Conservation (phyloP, 2,329 filamentous ascomycete species). For the Neodidymelliopsis sp. region DNA sequence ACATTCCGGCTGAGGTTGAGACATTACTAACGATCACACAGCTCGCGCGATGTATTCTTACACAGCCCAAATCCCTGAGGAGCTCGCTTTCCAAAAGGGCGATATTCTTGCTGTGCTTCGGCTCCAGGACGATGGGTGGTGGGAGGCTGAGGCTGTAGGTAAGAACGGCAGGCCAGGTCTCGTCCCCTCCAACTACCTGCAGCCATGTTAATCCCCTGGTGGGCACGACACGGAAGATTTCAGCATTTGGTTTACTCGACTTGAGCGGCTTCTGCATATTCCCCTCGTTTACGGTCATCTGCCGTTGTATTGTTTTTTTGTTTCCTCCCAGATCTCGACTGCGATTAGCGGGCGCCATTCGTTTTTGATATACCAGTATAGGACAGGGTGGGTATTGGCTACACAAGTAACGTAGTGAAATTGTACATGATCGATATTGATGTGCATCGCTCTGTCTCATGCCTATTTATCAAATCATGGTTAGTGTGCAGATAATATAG, state of each 20-base stretch:
- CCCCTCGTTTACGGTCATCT: slow-evolving; percentile 8
- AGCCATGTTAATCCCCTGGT: slow-evolving; percentile 56
- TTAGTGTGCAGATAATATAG: too few species aligned
- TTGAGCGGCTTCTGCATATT: slow-evolving; percentile 1
- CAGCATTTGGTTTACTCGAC: background rate
- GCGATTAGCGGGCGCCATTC: slow-evolving; percentile 21
- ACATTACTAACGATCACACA: slow-evolving; percentile 50
- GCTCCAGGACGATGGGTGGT: slow-evolving; percentile 98
- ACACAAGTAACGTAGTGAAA: background rate
- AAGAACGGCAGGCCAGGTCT: slow-evolving; percentile 63
- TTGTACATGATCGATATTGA: background rate
- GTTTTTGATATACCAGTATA: slow-evolving; percentile 16
- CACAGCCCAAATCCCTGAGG: slow-evolving; percentile 91
- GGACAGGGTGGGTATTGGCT: background rate
- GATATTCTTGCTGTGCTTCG: slow-evolving; percentile 88
- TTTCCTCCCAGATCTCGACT: background rate
- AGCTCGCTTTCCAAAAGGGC: slow-evolving; percentile 90
- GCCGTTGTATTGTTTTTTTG: background rate
- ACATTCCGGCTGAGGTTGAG: background rate
- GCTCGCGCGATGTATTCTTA: slow-evolving; percentile 95
- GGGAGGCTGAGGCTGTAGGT: slow-evolving; percentile 93
- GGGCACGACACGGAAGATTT: background rate
- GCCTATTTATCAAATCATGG: too few species aligned
- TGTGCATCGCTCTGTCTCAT: background rate
- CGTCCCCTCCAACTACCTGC: slow-evolving; percentile 73